These are phyloP conservation scores for Calcarisporium arbuscula DNA, from an alignment of 2,329 filamentous ascomycete genomes.

Conservation along the genomic window DNA sequence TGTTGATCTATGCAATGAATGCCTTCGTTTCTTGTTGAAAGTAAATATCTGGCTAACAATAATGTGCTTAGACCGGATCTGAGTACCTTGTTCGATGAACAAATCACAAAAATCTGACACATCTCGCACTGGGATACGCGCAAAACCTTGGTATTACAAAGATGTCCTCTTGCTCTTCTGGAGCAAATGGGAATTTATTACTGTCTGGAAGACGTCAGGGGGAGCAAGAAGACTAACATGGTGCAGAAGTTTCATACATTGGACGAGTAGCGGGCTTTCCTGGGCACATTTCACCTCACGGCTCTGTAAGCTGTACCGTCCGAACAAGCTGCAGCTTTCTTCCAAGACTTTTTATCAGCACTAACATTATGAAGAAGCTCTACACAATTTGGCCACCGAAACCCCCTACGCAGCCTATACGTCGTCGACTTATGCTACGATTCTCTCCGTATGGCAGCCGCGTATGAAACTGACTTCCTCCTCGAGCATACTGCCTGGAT, in stretches of 20 bases:
- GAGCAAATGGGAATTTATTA: slow-evolving; percentile 9
- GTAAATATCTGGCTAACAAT: too few species aligned
- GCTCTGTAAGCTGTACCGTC: slow-evolving; percentile 28
- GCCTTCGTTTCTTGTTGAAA: too few species aligned
- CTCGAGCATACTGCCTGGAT: slow-evolving; percentile 28
- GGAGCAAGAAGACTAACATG: slow-evolving; percentile 11
- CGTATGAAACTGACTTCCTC: slow-evolving; percentile 22
- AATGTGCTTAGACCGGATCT: slow-evolving; percentile 27
- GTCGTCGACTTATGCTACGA: slow-evolving; percentile 27
- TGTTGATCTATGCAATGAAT: too few species aligned
- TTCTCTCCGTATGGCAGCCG: slow-evolving; percentile 18
- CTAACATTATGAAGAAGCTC: slow-evolving; percentile 21
- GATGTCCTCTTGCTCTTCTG: slow-evolving; percentile 6
- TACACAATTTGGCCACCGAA: slow-evolving; percentile 27
- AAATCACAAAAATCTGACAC: slow-evolving; percentile 28
- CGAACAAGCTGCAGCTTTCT: too few species aligned
- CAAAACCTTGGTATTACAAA: slow-evolving; percentile 31
- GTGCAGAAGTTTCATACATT: slow-evolving; percentile 19
- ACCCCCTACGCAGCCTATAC: slow-evolving; percentile 24
- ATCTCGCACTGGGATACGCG: slow-evolving; percentile 34
- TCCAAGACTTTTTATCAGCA: too few species aligned
- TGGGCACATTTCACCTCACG: slow-evolving; percentile 33
- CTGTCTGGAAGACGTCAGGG: slow-evolving; percentile 7
- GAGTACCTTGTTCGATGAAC: slow-evolving; percentile 27
- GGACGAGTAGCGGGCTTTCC: slow-evolving; percentile 31